phyloP scores from a whole-genome alignment of 306 rosid genomes.

The Erythrophleum fordii region DNA sequence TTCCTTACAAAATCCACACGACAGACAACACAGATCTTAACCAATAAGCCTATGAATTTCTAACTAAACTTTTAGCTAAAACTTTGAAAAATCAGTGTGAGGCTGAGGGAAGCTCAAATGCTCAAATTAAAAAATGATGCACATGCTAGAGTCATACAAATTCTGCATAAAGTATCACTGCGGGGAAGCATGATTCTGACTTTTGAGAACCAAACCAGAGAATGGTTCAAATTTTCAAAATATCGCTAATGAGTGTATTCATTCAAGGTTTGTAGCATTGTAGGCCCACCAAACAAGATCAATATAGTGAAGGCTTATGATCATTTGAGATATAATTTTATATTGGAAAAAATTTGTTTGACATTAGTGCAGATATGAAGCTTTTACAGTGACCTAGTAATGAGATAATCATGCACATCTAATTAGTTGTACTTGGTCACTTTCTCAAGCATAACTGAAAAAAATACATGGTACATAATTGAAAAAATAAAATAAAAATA shows the following conservation, averaged over 20 bases:
- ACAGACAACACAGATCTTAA: neutral
- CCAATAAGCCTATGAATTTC: neutral
- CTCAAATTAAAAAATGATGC: neutral
- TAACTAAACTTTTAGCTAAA: neutral
- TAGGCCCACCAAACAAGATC: neutral
- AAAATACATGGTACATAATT: conserved; percentile 1
- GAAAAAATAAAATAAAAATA: neutral
- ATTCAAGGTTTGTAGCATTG: conserved; percentile 1
- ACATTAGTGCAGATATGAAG: neutral
- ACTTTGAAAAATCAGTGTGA: neutral
- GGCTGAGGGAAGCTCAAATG: neutral
- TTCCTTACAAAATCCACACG: neutral
- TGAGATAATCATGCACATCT: conserved; percentile 10
- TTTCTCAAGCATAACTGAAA: conserved; percentile 9
- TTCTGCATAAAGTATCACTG: neutral
- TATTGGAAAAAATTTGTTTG: neutral
- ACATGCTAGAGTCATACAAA: neutral
- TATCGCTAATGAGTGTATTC: neutral
- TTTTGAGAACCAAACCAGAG: neutral
- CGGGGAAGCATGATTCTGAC: neutral
- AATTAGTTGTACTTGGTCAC: conserved; percentile 8
- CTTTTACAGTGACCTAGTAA: neutral
- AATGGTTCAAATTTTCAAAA: neutral
- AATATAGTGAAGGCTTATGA: neutral
- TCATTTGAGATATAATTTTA: neutral